These are phyloP conservation scores for Cladochytrium tenue DNA, from an alignment of 371 early-diverging fungal genomes.

Conservation along the genomic window DNA sequence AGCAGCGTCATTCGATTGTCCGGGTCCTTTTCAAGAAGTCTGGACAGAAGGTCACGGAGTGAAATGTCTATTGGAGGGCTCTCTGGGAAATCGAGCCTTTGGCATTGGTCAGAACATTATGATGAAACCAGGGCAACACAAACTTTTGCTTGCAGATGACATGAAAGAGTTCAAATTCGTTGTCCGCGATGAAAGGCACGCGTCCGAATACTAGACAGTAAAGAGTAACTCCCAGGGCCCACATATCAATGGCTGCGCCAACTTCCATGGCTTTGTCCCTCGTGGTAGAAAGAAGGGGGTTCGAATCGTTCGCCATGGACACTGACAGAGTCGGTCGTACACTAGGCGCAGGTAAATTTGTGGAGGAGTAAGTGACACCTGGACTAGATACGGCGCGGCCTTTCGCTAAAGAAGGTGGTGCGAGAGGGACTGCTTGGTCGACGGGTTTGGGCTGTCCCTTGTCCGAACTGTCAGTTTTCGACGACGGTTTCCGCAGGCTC, in stretches of 20 bases:
- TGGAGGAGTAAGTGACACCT: too few relatives aligned
- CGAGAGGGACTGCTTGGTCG: too few relatives aligned
- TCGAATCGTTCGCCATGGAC: too few relatives aligned
- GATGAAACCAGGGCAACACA: constrained; percentile 7
- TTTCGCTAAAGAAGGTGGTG: too few relatives aligned
- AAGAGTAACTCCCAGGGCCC: constrained; percentile 98
- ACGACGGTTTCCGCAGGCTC: too few relatives aligned
- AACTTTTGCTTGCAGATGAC: constrained; percentile 66
- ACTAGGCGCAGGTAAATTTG: too few relatives aligned
- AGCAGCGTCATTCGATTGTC: constrained; percentile 77
- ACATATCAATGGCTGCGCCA: constrained; percentile 88
- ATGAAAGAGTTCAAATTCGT: constrained; percentile 93
- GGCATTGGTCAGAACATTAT: constrained; percentile 2
- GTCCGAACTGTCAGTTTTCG: too few relatives aligned
- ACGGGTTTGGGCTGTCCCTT: too few relatives aligned
- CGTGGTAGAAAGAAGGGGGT: background rate
- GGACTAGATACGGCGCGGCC: too few relatives aligned
- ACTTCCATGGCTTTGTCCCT: constrained; percentile 16
- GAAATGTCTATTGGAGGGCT: constrained; percentile 42
- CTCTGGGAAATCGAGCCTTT: constrained; percentile 58
- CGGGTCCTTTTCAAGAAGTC: constrained; percentile 85
- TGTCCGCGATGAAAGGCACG: constrained; percentile 96
- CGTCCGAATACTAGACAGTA: constrained; percentile 95
- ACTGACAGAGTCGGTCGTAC: too few relatives aligned
- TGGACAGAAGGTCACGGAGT: constrained; percentile 65